These are phyloP conservation scores for Pisolithus orientalis DNA, from an alignment of 768 basidiomycete species.

Conservation along the genomic window DNA sequence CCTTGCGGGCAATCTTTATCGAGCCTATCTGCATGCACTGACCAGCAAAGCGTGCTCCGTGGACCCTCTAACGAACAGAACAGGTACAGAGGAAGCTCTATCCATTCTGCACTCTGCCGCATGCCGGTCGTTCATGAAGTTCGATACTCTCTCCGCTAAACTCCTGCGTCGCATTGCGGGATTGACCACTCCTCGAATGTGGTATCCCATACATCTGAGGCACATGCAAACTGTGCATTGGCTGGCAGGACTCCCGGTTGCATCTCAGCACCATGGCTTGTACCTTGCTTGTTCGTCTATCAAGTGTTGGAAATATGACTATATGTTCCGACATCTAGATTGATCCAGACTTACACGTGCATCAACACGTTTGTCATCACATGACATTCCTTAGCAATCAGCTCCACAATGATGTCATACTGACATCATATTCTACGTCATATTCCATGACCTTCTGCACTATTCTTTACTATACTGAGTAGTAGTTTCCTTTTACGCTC, in stretches of 20 bases:
- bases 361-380: too few relatives aligned
- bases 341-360: too few relatives aligned
- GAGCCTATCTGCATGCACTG: slow-evolving; percentile 36
- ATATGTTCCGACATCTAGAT: slow-evolving; percentile 8
- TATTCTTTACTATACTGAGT: too few relatives aligned
- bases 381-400: too few relatives aligned
- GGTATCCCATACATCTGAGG: slow-evolving; percentile 28
- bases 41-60: slow-evolving; percentile 30
- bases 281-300: slow-evolving; percentile 17
- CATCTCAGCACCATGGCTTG: slow-evolving; percentile 26
- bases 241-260: slow-evolving; percentile 13
- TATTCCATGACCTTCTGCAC: too few relatives aligned
- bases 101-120: slow-evolving; percentile 28
- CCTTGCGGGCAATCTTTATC: slow-evolving; percentile 22
- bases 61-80: slow-evolving; percentile 37
- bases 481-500: too few relatives aligned
- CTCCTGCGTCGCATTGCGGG: slow-evolving; percentile 27
- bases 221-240: slow-evolving; percentile 33
- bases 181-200: slow-evolving; percentile 28
- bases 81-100: slow-evolving; percentile 37
- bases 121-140: slow-evolving; percentile 32
- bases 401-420: too few relatives aligned
- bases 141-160: slow-evolving; percentile 18
- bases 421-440: too few relatives aligned
- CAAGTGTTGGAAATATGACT: too few relatives aligned